phyloP scores from a whole-genome alignment of 1,284 basidiomycete genomes.

The Cutaneotrichosporon arboriforme region DNA sequence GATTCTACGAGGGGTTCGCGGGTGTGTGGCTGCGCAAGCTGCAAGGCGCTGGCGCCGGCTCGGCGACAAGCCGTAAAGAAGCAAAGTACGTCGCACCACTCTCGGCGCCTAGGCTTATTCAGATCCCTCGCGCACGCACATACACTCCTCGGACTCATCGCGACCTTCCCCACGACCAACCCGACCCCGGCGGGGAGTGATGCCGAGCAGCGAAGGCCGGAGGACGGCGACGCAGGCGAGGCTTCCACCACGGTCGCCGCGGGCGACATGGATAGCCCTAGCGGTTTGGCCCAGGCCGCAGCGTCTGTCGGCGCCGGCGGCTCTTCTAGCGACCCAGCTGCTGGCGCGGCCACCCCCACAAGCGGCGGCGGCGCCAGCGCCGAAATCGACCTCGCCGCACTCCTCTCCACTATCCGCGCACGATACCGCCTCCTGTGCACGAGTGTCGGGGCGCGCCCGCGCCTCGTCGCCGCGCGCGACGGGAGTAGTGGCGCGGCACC shows the following conservation, averaged over 20 bases:
- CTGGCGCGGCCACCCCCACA: conserved; percentile 17
- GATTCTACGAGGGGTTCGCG: conserved; percentile 83
- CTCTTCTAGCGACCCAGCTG: no score
- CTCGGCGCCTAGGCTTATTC: background rate
- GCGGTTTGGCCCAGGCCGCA: no score
- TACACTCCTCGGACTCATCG: conserved; percentile 64
- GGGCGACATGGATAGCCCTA: no score
- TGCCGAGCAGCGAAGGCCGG: background rate
- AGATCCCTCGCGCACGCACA: conserved; percentile 58
- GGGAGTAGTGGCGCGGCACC: conserved; percentile 6
- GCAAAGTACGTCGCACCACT: conserved; percentile 27
- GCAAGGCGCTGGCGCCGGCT: conserved; percentile 21
- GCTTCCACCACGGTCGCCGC: no score
- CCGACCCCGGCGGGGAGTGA: conserved; percentile 43
- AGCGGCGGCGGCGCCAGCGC: conserved; percentile 15
- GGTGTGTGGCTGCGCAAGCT: conserved; percentile 57
- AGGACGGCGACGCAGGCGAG: background rate
- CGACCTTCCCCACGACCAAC: conserved; percentile 70
- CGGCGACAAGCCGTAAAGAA: conserved; percentile 19
- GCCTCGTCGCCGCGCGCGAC: conserved; percentile 33
- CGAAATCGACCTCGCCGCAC: conserved; percentile 55
- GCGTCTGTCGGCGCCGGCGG: no score
- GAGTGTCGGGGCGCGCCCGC: conserved; percentile 66
- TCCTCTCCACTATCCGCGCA: conserved; percentile 78
- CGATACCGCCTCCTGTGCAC: conserved; percentile 82